These are phyloP conservation scores for Amanita brunnescens DNA, from an alignment of 768 basidiomycete genomes.

Conservation along the genomic window DNA sequence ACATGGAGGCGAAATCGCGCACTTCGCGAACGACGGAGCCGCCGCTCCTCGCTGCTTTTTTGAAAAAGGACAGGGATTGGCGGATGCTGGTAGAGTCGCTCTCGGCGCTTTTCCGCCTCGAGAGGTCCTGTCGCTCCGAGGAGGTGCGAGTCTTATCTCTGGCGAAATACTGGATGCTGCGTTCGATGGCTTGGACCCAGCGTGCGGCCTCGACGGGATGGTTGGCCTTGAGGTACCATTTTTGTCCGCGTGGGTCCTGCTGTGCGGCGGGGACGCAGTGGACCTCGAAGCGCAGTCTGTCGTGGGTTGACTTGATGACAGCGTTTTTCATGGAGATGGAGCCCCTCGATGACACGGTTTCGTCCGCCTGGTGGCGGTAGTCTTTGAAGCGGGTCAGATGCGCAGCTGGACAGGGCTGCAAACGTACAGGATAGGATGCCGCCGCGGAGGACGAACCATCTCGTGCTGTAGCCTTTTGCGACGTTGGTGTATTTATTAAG, in stretches of 20 bases:
- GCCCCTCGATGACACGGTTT: constrained; percentile 75
- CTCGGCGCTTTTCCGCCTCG: constrained; percentile 33
- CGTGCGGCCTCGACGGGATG: constrained; percentile 86
- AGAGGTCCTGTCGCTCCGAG: constrained; percentile 11
- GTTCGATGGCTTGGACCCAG: constrained; percentile 72
- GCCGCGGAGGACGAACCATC: constrained; percentile 89
- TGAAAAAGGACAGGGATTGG: background rate
- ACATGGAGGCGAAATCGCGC: background rate
- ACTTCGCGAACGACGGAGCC: background rate
- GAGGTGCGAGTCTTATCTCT: constrained; percentile 10
- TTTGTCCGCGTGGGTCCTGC: constrained; percentile 33
- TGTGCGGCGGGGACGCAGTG: constrained; percentile 46
- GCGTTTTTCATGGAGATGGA: constrained; percentile 85
- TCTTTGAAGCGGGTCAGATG: constrained; percentile 28
- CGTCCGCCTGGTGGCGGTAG: constrained; percentile 87
- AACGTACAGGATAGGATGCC: constrained; percentile 78
- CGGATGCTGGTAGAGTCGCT: constrained; percentile 31
- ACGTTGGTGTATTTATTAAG: constrained; percentile 64
- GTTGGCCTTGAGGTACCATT: constrained; percentile 78
- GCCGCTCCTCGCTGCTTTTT: background rate
- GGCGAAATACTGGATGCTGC: constrained; percentile 65
- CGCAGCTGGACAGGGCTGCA: background rate
- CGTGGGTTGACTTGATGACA: constrained; percentile 44
- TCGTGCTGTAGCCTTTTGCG: constrained; percentile 77
- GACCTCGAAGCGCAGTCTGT: constrained; percentile 78